Conservation (phyloP, 2,329 filamentous ascomycete species). For the Colletotrichum musicola region DNA sequence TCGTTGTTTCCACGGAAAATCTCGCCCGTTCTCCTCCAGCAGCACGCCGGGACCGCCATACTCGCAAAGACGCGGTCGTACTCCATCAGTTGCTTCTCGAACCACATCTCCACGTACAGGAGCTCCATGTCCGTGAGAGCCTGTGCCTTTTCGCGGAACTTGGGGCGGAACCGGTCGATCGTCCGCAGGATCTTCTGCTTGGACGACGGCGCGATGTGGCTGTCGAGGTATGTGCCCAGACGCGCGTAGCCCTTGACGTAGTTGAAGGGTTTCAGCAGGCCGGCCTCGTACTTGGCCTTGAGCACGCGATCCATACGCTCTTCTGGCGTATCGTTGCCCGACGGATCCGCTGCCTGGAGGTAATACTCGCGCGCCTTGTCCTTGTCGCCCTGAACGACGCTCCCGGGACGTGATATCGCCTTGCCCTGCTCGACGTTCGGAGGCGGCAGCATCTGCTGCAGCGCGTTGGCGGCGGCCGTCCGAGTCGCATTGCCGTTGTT, state of each 20-base stretch:
- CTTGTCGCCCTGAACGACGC: slow-evolving; percentile 75
- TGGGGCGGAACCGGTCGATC: slow-evolving; percentile 92
- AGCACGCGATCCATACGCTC: slow-evolving; percentile 96
- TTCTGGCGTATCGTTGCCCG: slow-evolving; percentile 85
- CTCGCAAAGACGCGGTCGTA: slow-evolving; percentile 98
- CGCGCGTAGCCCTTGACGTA: slow-evolving; percentile 97
- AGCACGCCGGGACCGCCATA: slow-evolving; percentile 98
- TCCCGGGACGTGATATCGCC: slow-evolving; percentile 71
- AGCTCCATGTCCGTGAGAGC: slow-evolving; percentile 93
- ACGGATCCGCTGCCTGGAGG: slow-evolving; percentile 94
- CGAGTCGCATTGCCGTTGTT: slow-evolving; percentile 51
- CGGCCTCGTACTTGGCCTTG: slow-evolving; percentile 95
- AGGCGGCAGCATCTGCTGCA: slow-evolving; percentile 59
- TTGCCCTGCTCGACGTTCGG: slow-evolving; percentile 61
- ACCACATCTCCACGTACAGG: slow-evolving; percentile 98
- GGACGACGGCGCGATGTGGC: slow-evolving; percentile 83
- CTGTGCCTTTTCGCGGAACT: slow-evolving; percentile 96
- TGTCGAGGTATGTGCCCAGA: slow-evolving; percentile 91
- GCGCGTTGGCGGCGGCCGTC: slow-evolving; percentile 41
- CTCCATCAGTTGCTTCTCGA: slow-evolving; percentile 95
- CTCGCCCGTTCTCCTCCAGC: slow-evolving; percentile 96
- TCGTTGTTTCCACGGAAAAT: slow-evolving; percentile 98
- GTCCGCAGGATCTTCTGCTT: slow-evolving; percentile 94
- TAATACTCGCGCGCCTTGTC: slow-evolving; percentile 92
- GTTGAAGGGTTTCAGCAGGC: slow-evolving; percentile 95